Evolutionary conservation across 2,329 filamentous ascomycete species (phyloP).

Genomic region (Diplodia corticola): DNA sequence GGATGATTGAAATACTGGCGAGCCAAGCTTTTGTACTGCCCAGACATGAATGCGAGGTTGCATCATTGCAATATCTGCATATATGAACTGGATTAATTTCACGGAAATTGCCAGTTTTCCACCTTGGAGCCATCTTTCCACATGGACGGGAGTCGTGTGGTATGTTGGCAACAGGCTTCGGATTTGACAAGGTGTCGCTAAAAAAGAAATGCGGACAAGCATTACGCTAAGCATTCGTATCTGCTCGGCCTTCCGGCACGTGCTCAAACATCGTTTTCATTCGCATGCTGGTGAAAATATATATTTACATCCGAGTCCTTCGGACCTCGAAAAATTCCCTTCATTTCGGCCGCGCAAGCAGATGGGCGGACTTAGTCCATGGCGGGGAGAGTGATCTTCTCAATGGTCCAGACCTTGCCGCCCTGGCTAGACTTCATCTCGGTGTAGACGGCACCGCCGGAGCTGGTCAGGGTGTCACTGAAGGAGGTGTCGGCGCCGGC

Average conservation of each 20-base stretch:
- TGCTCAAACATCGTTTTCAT: background rate
- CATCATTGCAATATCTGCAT: too few species aligned
- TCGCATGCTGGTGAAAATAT: background rate
- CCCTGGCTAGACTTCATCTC: background rate
- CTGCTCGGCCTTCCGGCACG: background rate
- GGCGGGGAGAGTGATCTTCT: constrained; percentile 5
- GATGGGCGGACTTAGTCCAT: background rate
- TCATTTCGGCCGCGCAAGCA: background rate
- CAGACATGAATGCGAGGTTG: too few species aligned
- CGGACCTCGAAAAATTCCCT: background rate
- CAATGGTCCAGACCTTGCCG: constrained; percentile 18
- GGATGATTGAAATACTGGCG: too few species aligned
- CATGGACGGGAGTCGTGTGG: background rate
- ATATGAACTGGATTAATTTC: too few species aligned
- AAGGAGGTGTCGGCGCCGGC: constrained; percentile 36
- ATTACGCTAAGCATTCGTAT: background rate
- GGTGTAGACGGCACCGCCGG: constrained; percentile 3
- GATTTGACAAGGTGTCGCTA: too few species aligned
- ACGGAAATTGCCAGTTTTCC: too few species aligned
- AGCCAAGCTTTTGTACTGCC: too few species aligned
- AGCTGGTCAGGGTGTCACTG: constrained; percentile 10
- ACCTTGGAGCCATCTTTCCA: background rate
- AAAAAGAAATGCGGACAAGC: background rate
- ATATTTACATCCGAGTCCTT: background rate
- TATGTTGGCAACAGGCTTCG: background rate